Conservation (phyloP, 306 rosid genomes). For the Alnus rubra region DNA sequence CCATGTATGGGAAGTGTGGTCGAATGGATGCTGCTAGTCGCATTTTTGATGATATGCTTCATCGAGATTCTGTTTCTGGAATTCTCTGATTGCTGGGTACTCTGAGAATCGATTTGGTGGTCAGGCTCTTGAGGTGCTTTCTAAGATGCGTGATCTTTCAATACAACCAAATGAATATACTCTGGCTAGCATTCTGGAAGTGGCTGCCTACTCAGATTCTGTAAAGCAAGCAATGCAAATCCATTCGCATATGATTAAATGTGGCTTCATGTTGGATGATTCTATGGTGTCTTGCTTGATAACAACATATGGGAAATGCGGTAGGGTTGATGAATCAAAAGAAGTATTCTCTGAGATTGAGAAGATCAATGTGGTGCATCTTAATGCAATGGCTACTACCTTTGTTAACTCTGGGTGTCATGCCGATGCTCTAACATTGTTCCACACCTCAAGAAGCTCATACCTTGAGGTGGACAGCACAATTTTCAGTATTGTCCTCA, state of each 20-base stretch:
- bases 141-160: conserved; percentile 6
- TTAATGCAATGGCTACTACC: conserved; percentile 10
- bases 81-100: conserved; percentile 17
- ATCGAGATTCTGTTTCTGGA: conserved; percentile 23
- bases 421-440: conserved; percentile 19
- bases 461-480: conserved; percentile 7
- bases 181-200: conserved; percentile 19
- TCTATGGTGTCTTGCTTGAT: conserved; percentile 17
- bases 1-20: conserved; percentile 17
- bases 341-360: neutral
- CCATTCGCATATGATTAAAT: conserved; percentile 10
- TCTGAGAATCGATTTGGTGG: conserved; percentile 9
- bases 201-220: neutral
- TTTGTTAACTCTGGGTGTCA: neutral
- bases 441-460: conserved; percentile 4
- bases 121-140: neutral
- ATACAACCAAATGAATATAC: conserved; percentile 10
- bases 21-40: conserved; percentile 1
- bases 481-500: conserved; percentile 7
- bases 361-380: neutral
- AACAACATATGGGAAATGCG: conserved; percentile 7
- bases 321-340: conserved; percentile 8
- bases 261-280: conserved; percentile 8
- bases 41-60: conserved; percentile 14
- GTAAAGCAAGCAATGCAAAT: conserved; percentile 16